phyloP scores from a whole-genome alignment of 148 eudicot species.

The Pharnaceum exiguum region DNA sequence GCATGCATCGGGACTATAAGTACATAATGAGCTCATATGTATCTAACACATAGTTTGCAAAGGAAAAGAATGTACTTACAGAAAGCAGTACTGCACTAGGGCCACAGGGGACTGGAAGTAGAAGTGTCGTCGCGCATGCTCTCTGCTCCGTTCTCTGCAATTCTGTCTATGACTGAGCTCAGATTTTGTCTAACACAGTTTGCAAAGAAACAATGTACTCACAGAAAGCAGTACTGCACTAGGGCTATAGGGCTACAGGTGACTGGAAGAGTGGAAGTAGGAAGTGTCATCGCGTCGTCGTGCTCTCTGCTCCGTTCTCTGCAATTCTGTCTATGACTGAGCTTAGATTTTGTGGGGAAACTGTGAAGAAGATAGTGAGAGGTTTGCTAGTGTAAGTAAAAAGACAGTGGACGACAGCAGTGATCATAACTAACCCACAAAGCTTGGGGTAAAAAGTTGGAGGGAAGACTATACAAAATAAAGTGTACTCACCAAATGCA shows the following conservation, averaged over 20 bases:
- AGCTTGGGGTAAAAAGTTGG: constrained; percentile 33
- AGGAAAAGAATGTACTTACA: not conserved
- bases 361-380: constrained; percentile 24
- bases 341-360: constrained; percentile 36
- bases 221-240: no score
- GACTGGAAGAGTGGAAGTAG: no score
- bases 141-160: not conserved
- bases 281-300: not conserved
- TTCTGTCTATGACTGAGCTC: not conserved
- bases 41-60: no score
- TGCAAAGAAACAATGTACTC: not conserved
- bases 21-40: no score
- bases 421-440: constrained; percentile 37
- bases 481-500: constrained; percentile 26
- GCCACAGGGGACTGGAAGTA: no score
- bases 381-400: constrained; percentile 24
- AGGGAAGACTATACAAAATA: constrained; percentile 74
- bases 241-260: no score
- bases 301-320: not conserved
- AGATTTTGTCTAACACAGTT: no score
- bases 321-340: not conserved
- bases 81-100: no score
- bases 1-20: not conserved
- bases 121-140: not conserved
- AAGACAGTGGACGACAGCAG: constrained; percentile 41